Percentiles rank a stretch among this genome's conserved stretches.
phyloP scores from a whole-genome alignment of 495 filamentous ascomycete species.

The Aspergillus sparsus region DNA sequence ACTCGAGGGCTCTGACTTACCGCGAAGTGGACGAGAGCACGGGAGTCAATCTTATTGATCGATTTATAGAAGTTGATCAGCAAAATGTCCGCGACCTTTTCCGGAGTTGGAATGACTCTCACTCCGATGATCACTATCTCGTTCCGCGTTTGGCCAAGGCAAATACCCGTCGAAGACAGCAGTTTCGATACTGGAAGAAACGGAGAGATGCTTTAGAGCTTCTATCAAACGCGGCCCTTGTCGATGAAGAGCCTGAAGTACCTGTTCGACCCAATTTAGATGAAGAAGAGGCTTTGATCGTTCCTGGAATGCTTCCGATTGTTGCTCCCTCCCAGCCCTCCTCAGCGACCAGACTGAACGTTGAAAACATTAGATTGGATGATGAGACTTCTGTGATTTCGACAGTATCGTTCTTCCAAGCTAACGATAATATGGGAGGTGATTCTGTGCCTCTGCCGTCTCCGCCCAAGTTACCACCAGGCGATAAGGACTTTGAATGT shows the following conservation, averaged over 20 bases:
- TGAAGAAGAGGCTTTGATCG: background rate
- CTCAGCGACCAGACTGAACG: constrained; percentile 5
- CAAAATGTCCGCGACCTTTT: constrained; percentile 6
- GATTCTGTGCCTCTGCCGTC: background rate
- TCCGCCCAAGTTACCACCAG: background rate
- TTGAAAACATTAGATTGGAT: constrained; percentile 3
- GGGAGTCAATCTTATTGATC: constrained; percentile 3
- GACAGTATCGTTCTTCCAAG: background rate
- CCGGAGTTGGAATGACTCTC: background rate
- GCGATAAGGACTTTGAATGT: constrained; percentile 10
- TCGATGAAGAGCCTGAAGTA: background rate
- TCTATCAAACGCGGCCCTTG: background rate
- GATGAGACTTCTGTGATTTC: constrained; percentile 6
- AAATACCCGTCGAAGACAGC: constrained; percentile 10
- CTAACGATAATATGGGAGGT: background rate
- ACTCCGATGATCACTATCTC: constrained; percentile 3
- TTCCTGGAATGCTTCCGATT: background rate
- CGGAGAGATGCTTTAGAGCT: constrained; percentile 1
- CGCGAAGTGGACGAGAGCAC: background rate
- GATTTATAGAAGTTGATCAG: background rate
- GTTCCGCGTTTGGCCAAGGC: constrained; percentile 3
- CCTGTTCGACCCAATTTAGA: background rate
- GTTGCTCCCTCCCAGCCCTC: constrained; percentile 8
- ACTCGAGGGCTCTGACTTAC: constrained; percentile 6
- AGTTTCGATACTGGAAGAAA: constrained; percentile 14